These are phyloP conservation scores for Rhizoclosmatium sp. DNA, from an alignment of 192 early-diverging fungal genomes.

Conservation along the genomic window DNA sequence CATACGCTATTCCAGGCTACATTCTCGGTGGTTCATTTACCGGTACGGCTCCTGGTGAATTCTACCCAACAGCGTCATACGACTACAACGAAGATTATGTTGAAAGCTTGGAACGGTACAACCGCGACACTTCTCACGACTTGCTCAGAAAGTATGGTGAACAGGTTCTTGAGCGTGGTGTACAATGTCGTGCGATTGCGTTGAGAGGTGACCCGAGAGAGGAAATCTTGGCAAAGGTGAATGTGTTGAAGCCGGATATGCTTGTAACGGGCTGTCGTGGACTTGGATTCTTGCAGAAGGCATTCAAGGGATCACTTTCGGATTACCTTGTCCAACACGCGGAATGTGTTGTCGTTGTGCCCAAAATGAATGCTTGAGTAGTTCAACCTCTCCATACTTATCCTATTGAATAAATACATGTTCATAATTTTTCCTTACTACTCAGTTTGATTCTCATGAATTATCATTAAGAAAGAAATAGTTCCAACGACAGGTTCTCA, in stretches of 20 bases:
- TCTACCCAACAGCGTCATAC: neutral
- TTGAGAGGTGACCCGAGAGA: conserved; percentile 57
- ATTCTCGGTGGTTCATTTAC: neutral
- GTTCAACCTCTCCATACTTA: no score
- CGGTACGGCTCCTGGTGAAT: conserved; percentile 1
- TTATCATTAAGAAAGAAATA: no score
- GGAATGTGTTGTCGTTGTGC: conserved; percentile 40
- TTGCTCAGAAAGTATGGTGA: conserved; percentile 18
- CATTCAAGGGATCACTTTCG: conserved; percentile 51
- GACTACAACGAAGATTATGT: conserved; percentile 32
- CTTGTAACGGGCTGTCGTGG: conserved; percentile 38
- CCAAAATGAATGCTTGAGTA: neutral
- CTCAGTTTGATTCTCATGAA: no score
- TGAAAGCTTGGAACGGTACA: conserved; percentile 2
- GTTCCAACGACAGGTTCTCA: no score
- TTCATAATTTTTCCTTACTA: no score
- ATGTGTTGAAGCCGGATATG: conserved; percentile 40
- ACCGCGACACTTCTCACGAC: conserved; percentile 28
- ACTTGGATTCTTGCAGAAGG: conserved; percentile 28
- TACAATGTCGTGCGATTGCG: conserved; percentile 47
- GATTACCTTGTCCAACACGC: conserved; percentile 52
- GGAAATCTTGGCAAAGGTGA: conserved; percentile 44
- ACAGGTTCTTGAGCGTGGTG: conserved; percentile 6
- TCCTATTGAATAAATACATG: no score
- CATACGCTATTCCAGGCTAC: conserved; percentile 22